These are phyloP conservation scores for Talaromyces sp. DNA, from an alignment of 2,329 filamentous ascomycete genomes.

Conservation along the genomic window DNA sequence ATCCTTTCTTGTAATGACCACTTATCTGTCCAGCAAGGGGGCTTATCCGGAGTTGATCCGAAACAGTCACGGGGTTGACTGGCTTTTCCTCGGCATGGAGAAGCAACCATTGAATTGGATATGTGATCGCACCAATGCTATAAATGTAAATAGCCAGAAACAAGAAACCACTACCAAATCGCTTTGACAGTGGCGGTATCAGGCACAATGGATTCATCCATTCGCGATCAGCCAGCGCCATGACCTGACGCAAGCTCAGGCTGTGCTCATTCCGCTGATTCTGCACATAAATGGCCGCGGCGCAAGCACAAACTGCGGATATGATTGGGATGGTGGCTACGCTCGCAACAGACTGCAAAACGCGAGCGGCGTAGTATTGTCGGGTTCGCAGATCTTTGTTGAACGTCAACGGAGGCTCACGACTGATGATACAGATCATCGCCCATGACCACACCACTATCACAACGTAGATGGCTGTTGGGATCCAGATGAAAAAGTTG, in stretches of 20 bases:
- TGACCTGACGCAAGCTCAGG: conserved; percentile 23
- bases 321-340: neutral
- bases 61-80: neutral
- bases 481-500: neutral
- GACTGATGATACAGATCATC: neutral
- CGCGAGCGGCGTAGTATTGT: neutral
- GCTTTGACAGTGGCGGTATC: neutral
- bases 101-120: neutral
- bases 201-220: conserved; percentile 21
- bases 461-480: neutral
- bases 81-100: neutral
- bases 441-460: neutral
- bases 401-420: neutral
- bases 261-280: conserved; percentile 11
- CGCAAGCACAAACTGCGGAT: neutral
- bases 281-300: conserved; percentile 23
- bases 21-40: neutral
- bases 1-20: neutral
- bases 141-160: neutral
- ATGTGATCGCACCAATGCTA: neutral
- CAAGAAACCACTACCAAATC: neutral
- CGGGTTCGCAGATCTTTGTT: neutral
- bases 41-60: neutral
- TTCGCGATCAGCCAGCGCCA: conserved; percentile 23
- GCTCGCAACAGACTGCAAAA: neutral